phyloP scores from a whole-genome alignment of 441 rosid genomes.

The Biscutella laevigata region DNA sequence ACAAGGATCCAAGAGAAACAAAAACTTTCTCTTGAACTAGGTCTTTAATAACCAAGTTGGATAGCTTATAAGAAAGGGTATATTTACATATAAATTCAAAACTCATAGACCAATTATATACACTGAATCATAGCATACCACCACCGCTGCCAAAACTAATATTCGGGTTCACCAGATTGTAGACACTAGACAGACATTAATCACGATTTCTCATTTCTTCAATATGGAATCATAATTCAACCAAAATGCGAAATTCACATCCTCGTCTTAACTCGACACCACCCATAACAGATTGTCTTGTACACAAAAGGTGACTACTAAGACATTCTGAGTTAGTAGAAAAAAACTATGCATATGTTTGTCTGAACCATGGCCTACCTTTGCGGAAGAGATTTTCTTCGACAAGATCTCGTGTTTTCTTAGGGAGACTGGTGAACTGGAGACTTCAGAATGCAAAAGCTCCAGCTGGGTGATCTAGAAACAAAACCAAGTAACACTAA shows the following conservation, averaged over 20 bases:
- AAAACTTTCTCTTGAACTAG: too few species aligned
- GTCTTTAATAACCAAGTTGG: neutral
- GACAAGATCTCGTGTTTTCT: slow-evolving; percentile 45
- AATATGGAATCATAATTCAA: neutral
- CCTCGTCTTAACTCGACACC: neutral
- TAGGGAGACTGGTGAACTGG: slow-evolving; percentile 45
- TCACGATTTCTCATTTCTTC: too few species aligned
- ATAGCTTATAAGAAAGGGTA: neutral
- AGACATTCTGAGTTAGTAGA: neutral
- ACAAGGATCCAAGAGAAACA: too few species aligned
- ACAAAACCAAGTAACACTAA: slow-evolving; percentile 9
- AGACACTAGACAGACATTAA: too few species aligned
- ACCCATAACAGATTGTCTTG: neutral
- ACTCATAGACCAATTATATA: neutral
- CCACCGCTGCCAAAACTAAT: neutral
- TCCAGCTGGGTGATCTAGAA: slow-evolving; percentile 63
- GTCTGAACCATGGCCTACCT: slow-evolving; percentile 44
- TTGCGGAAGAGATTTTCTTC: slow-evolving; percentile 46
- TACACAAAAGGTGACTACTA: neutral
- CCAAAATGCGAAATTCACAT: neutral
- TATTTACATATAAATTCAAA: too few species aligned
- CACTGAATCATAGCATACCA: too few species aligned
- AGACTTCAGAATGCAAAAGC: slow-evolving; percentile 47
- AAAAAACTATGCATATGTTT: neutral
- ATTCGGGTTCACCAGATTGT: neutral